Evolutionary conservation across 106 monocot genomes (phyloP), one percentile per base, ranked within the genome.

Genomic region (Allium fistulosum): DNA sequence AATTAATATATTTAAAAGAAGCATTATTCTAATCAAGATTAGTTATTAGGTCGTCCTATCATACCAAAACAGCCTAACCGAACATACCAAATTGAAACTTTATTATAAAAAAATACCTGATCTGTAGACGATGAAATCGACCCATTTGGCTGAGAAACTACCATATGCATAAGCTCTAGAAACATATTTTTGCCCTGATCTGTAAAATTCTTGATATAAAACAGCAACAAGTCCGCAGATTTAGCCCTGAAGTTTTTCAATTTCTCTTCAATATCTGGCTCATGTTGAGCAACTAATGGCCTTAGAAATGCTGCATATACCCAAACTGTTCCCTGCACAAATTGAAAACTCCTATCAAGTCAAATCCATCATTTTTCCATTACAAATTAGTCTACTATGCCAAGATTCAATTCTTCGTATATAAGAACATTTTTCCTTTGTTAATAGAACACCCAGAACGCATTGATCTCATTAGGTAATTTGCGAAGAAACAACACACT

Each of bases 191-290:
- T 66, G 10, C 75, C 75, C 62, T 75, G 68, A 2, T 75, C 75
- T 49, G 75, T 75, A 62, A 75, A 75, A 53, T 75, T 75, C 53
- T 62, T 75, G 75, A 75, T 68, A 68, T 75, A 75, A 60, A 75
- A 75, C 60, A 75, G 48, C 9, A 75, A 58, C 53, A 75, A 62
- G 59, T 75, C 75, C 11, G 59, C 75, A 8, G 75, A 68, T 17
- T 62, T 45, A 2, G 75, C 75, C 53, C 75, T 68, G 26, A 68
- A 75, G 4, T 59, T 53, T 68, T 69, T 68, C 68, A 75, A 22
- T 47, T 55, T 75, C 68, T 75, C 68, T n/a, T 75, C 75, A n/a
- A 75, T 75, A 46, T 68, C 75, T 0, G 75, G 75, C 68, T 75
- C 75, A 53, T 75, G 75, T 17, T 75, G 75, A 26, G 37, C 61